Percentiles rank a stretch among this genome's conserved stretches.
Conservation (phyloP, 176 grass and related monocot species). For the Ensete glaucum region DNA sequence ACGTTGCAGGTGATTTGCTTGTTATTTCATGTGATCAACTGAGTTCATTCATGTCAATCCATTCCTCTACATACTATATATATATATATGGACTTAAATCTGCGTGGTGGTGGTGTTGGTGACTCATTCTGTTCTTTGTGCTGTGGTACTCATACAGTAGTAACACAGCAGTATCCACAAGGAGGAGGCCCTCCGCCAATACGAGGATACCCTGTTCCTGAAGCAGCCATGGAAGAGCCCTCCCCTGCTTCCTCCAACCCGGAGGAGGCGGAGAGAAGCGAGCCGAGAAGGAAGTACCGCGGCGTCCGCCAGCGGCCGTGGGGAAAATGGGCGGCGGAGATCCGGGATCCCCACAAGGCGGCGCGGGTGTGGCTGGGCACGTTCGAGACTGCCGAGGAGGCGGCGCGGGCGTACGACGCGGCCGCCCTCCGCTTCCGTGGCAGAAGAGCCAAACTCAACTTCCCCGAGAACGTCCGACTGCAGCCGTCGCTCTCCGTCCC, state of each 20-base stretch:
- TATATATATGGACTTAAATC: background rate
- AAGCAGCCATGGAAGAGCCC: conserved; percentile 39
- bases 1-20: background rate
- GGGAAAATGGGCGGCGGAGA: conserved; percentile 99
- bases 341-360: conserved; percentile 93
- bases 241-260: conserved; percentile 24
- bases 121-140: background rate
- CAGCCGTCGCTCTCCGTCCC: conserved; percentile 20
- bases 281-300: conserved; percentile 46
- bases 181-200: background rate
- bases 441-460: conserved; percentile 94
- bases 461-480: conserved; percentile 78
- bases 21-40: background rate
- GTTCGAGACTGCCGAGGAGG: conserved; percentile 92
- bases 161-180: background rate
- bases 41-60: too few species aligned
- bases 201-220: background rate
- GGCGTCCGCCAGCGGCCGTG: conserved; percentile 95
- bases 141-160: background rate
- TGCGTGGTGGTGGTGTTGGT: too few species aligned
- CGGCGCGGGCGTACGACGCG: conserved; percentile 87
- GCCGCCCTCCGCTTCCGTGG: conserved; percentile 91
- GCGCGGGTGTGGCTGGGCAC: conserved; percentile 98
- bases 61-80: background rate
- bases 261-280: conserved; percentile 10